These are phyloP conservation scores for Meredithiella fracta DNA, from an alignment of 2,329 filamentous ascomycete species.

Conservation along the genomic window DNA sequence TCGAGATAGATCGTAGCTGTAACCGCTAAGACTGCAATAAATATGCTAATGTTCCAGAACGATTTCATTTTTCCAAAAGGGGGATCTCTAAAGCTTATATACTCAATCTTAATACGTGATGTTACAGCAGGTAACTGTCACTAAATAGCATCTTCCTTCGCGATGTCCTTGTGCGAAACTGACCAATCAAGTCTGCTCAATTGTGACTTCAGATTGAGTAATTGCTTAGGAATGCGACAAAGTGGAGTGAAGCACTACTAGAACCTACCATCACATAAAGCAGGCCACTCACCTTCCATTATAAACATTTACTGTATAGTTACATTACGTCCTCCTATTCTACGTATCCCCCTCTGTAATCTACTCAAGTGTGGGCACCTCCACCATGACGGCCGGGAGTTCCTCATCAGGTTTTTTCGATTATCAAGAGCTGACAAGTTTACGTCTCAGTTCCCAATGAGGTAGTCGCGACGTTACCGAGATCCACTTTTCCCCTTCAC, in stretches of 20 bases:
- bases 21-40: slow-evolving; percentile 9
- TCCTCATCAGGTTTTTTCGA: slow-evolving; percentile 5
- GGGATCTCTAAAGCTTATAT: slow-evolving; percentile 4
- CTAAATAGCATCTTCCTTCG: neutral
- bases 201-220: neutral
- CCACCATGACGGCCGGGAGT: neutral
- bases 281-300: neutral
- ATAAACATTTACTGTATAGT: neutral
- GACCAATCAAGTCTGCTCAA: neutral
- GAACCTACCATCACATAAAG: neutral
- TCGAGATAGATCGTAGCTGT: neutral
- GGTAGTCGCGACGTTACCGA: slow-evolving; percentile 5
- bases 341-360: neutral
- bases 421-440: slow-evolving; percentile 14
- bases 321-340: neutral
- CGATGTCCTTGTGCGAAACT: neutral
- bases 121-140: neutral
- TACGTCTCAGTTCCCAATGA: neutral
- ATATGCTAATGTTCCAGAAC: slow-evolving; percentile 3
- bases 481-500: neutral
- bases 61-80: slow-evolving; percentile 6
- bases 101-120: neutral
- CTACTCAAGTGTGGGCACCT: neutral
- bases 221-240: neutral
- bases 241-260: neutral